A percentile compares a stretch with the other conserved stretches of the same genome.
phyloP scores from a whole-genome alignment of 257 asterid genomes.

The Solanum bulbocastanum region DNA sequence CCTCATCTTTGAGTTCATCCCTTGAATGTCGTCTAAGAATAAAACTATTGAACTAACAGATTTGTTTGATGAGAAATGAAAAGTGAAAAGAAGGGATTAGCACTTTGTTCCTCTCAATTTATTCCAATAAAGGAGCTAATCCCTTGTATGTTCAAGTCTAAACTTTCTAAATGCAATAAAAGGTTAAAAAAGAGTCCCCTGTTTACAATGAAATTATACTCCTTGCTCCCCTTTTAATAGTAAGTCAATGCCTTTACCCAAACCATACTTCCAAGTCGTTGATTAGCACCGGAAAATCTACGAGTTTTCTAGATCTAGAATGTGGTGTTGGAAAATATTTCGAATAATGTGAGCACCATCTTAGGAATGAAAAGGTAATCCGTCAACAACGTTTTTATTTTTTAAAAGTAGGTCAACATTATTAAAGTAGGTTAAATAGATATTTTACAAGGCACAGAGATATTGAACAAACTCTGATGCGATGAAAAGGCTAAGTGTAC shows the following conservation, averaged over 20 bases:
- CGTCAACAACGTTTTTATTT: neutral
- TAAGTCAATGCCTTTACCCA: neutral
- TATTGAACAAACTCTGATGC: neutral
- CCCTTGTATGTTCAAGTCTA: neutral
- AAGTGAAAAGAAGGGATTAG: neutral
- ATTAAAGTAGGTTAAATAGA: neutral
- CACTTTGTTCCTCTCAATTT: neutral
- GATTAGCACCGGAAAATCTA: neutral
- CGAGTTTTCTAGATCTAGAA: neutral
- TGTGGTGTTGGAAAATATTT: neutral
- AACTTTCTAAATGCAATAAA: neutral
- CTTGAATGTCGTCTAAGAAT: neutral
- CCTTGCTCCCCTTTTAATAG: neutral
- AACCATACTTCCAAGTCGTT: neutral
- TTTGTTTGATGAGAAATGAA: neutral
- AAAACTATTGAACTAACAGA: neutral
- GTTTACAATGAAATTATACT: neutral
- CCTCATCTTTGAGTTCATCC: neutral
- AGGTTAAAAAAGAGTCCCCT: neutral
- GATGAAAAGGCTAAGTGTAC: too few species aligned
- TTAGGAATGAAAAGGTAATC: neutral
- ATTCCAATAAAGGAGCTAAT: neutral
- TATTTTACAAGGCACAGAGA: neutral
- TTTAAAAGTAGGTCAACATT: neutral
- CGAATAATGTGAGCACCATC: neutral